phyloP scores from a whole-genome alignment of 2,329 filamentous ascomycete species.

The Moelleriella libera region DNA sequence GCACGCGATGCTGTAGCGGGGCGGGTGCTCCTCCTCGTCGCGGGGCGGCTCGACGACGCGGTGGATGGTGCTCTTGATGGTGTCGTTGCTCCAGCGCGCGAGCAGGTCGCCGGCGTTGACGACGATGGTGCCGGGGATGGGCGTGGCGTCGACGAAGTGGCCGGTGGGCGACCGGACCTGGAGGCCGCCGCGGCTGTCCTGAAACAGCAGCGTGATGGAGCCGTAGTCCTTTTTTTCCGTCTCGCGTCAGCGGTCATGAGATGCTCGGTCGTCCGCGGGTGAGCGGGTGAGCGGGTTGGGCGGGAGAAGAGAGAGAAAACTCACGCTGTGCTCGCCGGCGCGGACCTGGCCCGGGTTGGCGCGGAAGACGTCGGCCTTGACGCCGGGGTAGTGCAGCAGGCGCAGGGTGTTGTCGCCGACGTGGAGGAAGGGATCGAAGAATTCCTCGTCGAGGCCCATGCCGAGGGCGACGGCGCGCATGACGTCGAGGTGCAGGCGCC shows the following conservation, averaged over 20 bases:
- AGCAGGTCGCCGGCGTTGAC: conserved; percentile 83
- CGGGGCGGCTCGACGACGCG: conserved; percentile 75
- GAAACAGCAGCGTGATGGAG: conserved; percentile 47
- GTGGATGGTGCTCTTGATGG: conserved; percentile 81
- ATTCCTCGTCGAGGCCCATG: conserved; percentile 54
- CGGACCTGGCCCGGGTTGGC: conserved; percentile 56
- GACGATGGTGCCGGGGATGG: conserved; percentile 69
- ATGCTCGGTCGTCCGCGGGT: background rate
- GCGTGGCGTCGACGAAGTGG: conserved; percentile 68
- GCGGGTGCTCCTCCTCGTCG: conserved; percentile 42
- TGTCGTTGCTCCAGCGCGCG: conserved; percentile 80
- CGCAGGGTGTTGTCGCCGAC: conserved; percentile 58
- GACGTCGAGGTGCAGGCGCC: conserved; percentile 58
- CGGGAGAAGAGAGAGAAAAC: conserved; percentile 3
- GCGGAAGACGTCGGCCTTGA: conserved; percentile 50
- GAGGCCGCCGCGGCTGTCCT: conserved; percentile 40
- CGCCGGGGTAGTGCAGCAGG: conserved; percentile 63
- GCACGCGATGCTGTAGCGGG: conserved; percentile 74
- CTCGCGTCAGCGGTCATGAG: background rate
- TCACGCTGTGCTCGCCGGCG: conserved; percentile 58
- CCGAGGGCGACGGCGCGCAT: conserved; percentile 80
- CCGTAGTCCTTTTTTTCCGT: conserved; percentile 33
- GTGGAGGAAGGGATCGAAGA: conserved; percentile 65
- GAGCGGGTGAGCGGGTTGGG: background rate
- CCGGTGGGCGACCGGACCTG: conserved; percentile 57